Evolutionary conservation across 2,329 filamentous ascomycete genomes (phyloP).

Genomic region (Pochonia chlamydosporia): DNA sequence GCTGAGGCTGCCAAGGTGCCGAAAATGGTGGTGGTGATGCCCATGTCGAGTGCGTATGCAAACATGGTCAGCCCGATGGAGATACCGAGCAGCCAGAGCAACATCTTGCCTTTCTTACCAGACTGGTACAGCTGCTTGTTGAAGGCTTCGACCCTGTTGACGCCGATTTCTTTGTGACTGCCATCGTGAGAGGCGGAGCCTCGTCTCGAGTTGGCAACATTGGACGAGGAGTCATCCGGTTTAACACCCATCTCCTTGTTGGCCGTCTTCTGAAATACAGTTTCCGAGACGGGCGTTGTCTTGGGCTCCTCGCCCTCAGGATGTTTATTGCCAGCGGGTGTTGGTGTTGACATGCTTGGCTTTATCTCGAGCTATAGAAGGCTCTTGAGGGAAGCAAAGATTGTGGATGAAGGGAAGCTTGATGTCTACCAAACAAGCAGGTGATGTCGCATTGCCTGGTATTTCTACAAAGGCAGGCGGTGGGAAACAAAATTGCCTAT

Average conservation of each 20-base stretch:
- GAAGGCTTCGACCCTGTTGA: conserved; percentile 31
- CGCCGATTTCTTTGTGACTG: conserved; percentile 18
- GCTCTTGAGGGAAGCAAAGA: neutral
- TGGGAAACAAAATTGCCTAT: neutral
- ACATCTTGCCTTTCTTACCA: conserved; percentile 24
- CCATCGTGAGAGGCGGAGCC: conserved; percentile 1
- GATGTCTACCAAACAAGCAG: neutral
- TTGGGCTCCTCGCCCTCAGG: neutral
- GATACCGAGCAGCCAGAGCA: conserved; percentile 28
- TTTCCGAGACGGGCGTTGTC: neutral
- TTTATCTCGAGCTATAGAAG: neutral
- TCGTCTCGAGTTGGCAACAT: neutral
- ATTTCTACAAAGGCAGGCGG: neutral
- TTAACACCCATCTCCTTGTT: neutral
- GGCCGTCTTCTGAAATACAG: neutral
- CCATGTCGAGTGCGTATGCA: conserved; percentile 31
- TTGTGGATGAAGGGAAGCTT: neutral
- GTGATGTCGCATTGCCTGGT: neutral
- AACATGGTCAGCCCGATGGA: conserved; percentile 33
- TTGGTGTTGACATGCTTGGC: neutral
- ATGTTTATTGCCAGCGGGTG: neutral
- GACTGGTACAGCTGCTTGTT: conserved; percentile 34
- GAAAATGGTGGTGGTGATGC: conserved; percentile 29
- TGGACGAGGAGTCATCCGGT: neutral
- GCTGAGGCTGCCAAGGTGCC: conserved; percentile 27